phyloP scores from a whole-genome alignment of 2,329 filamentous ascomycete species.

The Daldinia sp. region DNA sequence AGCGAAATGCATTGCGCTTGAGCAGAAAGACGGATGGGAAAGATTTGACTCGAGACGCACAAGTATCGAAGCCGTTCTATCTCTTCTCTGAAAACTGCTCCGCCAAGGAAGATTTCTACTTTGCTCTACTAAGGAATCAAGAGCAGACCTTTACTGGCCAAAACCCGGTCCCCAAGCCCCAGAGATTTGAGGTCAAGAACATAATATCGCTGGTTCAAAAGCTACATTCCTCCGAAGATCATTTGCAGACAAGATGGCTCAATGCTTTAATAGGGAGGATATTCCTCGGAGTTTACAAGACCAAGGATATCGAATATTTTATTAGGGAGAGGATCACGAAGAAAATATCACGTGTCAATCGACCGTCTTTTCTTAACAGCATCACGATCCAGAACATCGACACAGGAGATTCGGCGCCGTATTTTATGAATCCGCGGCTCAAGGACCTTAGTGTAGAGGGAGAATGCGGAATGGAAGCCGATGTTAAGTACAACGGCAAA shows the following conservation, averaged over 20 bases:
- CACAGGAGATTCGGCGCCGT: conserved; percentile 86
- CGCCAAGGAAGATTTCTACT: conserved; percentile 98
- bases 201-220: conserved; percentile 91
- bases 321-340: conserved; percentile 90
- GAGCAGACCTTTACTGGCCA: conserved; percentile 72
- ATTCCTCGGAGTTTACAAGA: conserved; percentile 90
- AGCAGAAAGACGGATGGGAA: conserved; percentile 70
- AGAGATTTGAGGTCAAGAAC: conserved; percentile 84
- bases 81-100: conserved; percentile 96
- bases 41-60: conserved; percentile 67
- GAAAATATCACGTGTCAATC: conserved; percentile 94
- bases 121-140: conserved; percentile 87
- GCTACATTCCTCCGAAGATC: conserved; percentile 91
- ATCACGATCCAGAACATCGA: conserved; percentile 86
- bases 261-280: conserved; percentile 91
- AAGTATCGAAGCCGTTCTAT: conserved; percentile 84
- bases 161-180: conserved; percentile 73
- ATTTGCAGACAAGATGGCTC: conserved; percentile 90
- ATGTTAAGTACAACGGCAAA: conserved; percentile 89
- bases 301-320: conserved; percentile 80
- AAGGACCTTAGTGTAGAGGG: conserved; percentile 93
- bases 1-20: conserved; percentile 88
- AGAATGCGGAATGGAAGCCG: conserved; percentile 86
- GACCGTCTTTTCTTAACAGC: conserved; percentile 88
- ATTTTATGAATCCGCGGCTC: conserved; percentile 87